Conservation (phyloP, 164 flowering plant species). For the Annona squamosa region DNA sequence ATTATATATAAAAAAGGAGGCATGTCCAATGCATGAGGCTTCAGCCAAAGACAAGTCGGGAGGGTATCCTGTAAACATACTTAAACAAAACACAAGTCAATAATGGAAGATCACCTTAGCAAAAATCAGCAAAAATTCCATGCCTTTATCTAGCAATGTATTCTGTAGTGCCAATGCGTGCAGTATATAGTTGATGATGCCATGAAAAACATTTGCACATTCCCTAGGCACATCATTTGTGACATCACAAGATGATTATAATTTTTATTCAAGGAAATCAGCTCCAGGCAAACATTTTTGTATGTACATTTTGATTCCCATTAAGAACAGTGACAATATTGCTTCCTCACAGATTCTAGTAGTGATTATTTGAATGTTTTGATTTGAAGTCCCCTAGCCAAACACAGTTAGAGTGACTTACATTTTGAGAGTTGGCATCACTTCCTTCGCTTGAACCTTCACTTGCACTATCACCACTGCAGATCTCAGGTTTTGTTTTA, state of each 20-base stretch:
- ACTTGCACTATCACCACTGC: constrained; percentile 88
- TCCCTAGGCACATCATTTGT: not conserved
- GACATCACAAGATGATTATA: not conserved
- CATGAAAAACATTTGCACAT: not conserved
- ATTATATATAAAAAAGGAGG: too few relatives aligned
- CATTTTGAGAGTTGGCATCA: constrained; percentile 87
- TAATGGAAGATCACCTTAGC: not conserved
- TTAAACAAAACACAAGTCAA: not conserved
- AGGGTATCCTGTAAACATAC: too few relatives aligned
- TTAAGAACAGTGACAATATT: too few relatives aligned
- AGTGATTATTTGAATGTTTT: not conserved
- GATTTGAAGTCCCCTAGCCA: not conserved
- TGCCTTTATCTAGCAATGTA: not conserved
- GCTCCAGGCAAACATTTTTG: not conserved
- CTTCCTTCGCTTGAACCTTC: constrained; percentile 97
- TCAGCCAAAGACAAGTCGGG: too few relatives aligned
- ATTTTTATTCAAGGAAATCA: not conserved
- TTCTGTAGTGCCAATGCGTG: not conserved
- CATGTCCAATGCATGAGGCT: too few relatives aligned
- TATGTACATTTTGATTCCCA: not conserved
- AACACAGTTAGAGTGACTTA: constrained; percentile 30
- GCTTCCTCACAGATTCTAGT: not conserved
- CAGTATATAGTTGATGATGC: not conserved
- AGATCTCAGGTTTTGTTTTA: constrained; percentile 17
- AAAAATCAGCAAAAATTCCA: not conserved